A percentile compares a stretch with the other conserved stretches of the same genome.
Evolutionary conservation across 345 rosid genomes (phyloP).

Genomic region (Carallia brachiata): DNA sequence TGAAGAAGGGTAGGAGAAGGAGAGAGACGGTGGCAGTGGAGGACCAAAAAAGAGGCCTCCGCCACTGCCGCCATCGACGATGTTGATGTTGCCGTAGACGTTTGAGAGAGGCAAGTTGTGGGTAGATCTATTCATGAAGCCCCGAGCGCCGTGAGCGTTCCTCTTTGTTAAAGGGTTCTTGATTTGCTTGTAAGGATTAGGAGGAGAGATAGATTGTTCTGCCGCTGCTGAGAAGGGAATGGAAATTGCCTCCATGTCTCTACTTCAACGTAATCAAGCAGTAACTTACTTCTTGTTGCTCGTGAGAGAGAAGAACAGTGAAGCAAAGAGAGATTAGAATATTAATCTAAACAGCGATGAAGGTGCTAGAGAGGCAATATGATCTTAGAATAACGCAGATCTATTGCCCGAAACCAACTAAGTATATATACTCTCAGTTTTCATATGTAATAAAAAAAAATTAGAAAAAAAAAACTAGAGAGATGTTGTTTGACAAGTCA

Average conservation of each 20-base stretch:
- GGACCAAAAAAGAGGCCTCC: constrained; percentile 33
- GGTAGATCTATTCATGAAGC: constrained; percentile 29
- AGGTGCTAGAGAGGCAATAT: too few relatives aligned
- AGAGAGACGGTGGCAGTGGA: constrained; percentile 38
- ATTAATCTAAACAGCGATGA: too few relatives aligned
- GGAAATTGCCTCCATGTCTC: constrained; percentile 44
- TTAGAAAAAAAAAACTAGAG: too few relatives aligned
- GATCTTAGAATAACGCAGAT: too few relatives aligned
- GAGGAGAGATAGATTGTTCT: constrained; percentile 29
- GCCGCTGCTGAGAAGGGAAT: constrained; percentile 12
- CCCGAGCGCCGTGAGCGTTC: constrained; percentile 15
- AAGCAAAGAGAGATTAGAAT: too few relatives aligned
- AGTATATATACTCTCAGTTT: too few relatives aligned
- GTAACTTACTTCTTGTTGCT: too few relatives aligned
- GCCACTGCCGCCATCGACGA: constrained; percentile 13
- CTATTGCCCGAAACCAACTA: too few relatives aligned
- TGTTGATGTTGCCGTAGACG: neutral
- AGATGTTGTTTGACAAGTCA: too few relatives aligned
- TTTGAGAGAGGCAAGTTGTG: constrained; percentile 40
- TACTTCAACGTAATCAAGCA: too few relatives aligned
- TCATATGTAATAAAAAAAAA: too few relatives aligned
- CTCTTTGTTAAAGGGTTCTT: constrained; percentile 36
- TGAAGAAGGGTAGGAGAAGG: constrained; percentile 31
- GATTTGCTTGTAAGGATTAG: constrained; percentile 29
- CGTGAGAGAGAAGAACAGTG: too few relatives aligned